phyloP scores from a whole-genome alignment of 2,329 filamentous ascomycete genomes.

The Hirsutella rhossiliensis region DNA sequence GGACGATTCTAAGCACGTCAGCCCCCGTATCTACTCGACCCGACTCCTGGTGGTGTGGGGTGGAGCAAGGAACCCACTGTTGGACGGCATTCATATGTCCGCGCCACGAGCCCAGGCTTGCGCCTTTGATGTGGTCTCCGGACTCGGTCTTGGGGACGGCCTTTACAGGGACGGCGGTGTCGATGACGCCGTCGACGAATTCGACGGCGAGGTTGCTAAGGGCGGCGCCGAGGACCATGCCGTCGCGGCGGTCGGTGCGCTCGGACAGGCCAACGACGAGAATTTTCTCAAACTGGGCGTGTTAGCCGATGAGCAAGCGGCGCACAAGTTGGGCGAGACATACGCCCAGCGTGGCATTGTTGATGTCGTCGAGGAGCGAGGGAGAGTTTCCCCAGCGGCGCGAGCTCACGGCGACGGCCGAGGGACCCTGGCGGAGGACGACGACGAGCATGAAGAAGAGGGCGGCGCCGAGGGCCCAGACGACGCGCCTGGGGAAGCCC shows the following conservation, averaged over 20 bases:
- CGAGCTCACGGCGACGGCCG: background rate
- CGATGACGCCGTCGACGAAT: constrained; percentile 33
- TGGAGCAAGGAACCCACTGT: constrained; percentile 10
- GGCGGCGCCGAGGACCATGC: constrained; percentile 32
- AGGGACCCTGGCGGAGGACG: background rate
- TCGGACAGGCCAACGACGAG: constrained; percentile 38
- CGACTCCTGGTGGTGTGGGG: background rate
- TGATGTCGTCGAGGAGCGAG: constrained; percentile 1
- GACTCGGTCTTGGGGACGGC: constrained; percentile 20
- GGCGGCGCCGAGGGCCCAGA: background rate
- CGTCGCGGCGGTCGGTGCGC: constrained; percentile 37
- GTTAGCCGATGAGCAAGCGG: background rate
- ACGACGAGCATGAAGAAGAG: background rate
- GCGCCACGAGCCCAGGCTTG: constrained; percentile 22
- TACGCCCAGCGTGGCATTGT: constrained; percentile 3
- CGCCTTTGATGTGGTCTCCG: constrained; percentile 15
- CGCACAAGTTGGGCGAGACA: background rate
- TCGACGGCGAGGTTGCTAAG: constrained; percentile 30
- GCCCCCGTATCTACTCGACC: background rate
- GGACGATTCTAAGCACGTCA: constrained; percentile 22
- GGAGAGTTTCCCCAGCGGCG: background rate
- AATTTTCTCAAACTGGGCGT: constrained; percentile 38
- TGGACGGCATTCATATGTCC: constrained; percentile 26
- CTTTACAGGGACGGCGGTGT: constrained; percentile 22
- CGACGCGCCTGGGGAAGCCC: background rate